phyloP scores from a whole-genome alignment of 2,329 filamentous ascomycete genomes.

The Penicillium sp. region DNA sequence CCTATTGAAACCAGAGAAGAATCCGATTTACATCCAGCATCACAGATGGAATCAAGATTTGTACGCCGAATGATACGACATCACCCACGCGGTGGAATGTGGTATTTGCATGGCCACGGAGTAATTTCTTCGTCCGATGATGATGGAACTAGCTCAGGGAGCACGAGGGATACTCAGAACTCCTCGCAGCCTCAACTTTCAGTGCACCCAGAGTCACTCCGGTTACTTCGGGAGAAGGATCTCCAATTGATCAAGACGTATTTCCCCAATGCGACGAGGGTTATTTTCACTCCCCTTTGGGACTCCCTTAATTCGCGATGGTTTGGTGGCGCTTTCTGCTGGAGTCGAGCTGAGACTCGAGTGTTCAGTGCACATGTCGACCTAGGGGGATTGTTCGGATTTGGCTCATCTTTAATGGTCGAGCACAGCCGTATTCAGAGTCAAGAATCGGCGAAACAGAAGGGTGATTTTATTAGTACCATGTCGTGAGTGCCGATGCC shows the following conservation, averaged over 20 bases:
- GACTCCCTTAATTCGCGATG: constrained; percentile 49
- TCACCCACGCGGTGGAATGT: background rate
- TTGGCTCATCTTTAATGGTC: constrained; percentile 41
- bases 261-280: constrained; percentile 47
- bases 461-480: constrained; percentile 43
- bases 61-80: background rate
- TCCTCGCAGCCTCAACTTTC: background rate
- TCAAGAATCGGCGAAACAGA: constrained; percentile 40
- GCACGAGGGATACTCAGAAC: background rate
- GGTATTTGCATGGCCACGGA: constrained; percentile 15
- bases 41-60: background rate
- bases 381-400: constrained; percentile 24
- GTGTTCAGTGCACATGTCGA: constrained; percentile 36
- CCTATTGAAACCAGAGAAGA: constrained; percentile 10
- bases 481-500: constrained; percentile 32
- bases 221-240: constrained; percentile 27
- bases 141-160: background rate
- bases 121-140: constrained; percentile 17
- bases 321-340: constrained; percentile 47
- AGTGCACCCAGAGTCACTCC: background rate
- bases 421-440: constrained; percentile 41
- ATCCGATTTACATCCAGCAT: background rate
- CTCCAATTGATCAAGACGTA: constrained; percentile 32
- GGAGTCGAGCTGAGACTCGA: constrained; percentile 32
- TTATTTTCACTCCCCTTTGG: constrained; percentile 53